phyloP scores from a whole-genome alignment of 371 early-diverging fungal species.

The Fennellomyces sp. region DNA sequence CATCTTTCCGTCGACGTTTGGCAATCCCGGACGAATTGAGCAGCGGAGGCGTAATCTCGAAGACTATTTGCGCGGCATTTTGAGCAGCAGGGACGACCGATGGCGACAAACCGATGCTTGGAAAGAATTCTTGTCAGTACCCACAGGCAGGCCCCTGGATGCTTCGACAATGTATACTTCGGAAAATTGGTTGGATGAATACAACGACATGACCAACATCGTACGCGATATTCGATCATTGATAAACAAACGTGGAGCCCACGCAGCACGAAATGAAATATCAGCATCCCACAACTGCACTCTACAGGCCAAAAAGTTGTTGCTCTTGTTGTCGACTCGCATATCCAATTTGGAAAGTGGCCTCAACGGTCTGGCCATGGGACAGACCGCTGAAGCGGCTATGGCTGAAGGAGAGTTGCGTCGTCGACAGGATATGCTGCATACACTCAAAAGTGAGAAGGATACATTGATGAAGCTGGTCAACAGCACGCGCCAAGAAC shows the following conservation, averaged over 20 bases:
- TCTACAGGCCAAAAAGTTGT: conserved; percentile 79
- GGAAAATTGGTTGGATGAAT: conserved; percentile 88
- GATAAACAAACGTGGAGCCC: conserved; percentile 70
- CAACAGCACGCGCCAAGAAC: conserved; percentile 52
- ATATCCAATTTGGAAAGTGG: conserved; percentile 61
- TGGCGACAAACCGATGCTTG: conserved; percentile 81
- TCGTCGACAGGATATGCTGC: conserved; percentile 80
- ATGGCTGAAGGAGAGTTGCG: conserved; percentile 75
- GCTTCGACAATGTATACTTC: conserved; percentile 56
- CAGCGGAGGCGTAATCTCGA: conserved; percentile 83
- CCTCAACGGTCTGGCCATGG: conserved; percentile 55
- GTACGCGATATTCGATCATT: conserved; percentile 76
- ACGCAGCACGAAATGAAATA: conserved; percentile 73
- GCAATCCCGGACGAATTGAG: conserved; percentile 73
- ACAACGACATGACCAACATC: conserved; percentile 59
- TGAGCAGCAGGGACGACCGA: conserved; percentile 72
- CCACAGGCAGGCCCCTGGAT: conserved; percentile 51
- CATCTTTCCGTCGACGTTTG: conserved; percentile 65
- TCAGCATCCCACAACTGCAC: conserved; percentile 78
- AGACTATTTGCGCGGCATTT: conserved; percentile 76
- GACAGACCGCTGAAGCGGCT: conserved; percentile 11
- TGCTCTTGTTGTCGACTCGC: conserved; percentile 55
- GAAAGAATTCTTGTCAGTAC: conserved; percentile 79
- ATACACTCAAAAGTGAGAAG: conserved; percentile 72
- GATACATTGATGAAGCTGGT: conserved; percentile 63